These are phyloP conservation scores for Petunia hybrid DNA, from an alignment of 305 asterid genomes.

Conservation along the genomic window DNA sequence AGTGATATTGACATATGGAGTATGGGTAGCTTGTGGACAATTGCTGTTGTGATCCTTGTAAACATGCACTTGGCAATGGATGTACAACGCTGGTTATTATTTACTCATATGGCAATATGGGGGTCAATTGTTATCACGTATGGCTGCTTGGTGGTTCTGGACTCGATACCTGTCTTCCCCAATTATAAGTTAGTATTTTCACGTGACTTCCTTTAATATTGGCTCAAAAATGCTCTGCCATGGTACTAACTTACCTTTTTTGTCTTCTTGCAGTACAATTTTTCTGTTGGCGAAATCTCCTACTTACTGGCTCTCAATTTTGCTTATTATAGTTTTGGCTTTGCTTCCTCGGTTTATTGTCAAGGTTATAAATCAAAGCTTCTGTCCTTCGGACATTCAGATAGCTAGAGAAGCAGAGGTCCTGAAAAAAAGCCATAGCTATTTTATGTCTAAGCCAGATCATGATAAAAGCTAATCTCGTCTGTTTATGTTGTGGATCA, in stretches of 20 bases:
- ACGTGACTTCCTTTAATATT: slow-evolving; percentile 2
- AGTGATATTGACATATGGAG: slow-evolving; percentile 96
- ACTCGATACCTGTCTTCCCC: slow-evolving; percentile 73
- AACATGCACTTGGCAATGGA: slow-evolving; percentile 98
- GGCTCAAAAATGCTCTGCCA: slow-evolving; percentile 11
- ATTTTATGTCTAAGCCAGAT: slow-evolving; percentile 53
- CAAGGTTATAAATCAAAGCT: slow-evolving; percentile 71
- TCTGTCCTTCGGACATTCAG: slow-evolving; percentile 92
- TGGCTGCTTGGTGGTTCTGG: slow-evolving; percentile 87
- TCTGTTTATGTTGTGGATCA: slow-evolving; percentile 38
- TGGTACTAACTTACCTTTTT: slow-evolving; percentile 23
- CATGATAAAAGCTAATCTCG: slow-evolving; percentile 55
- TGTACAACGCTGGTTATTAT: slow-evolving; percentile 75
- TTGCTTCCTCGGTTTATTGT: slow-evolving; percentile 88
- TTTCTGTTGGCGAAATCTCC: slow-evolving; percentile 77
- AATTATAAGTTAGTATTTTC: slow-evolving; percentile 81
- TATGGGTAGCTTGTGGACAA: slow-evolving; percentile 97
- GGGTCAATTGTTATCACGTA: slow-evolving; percentile 85
- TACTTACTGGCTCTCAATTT: slow-evolving; percentile 85
- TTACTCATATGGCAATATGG: slow-evolving; percentile 88
- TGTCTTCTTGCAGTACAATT: slow-evolving; percentile 75
- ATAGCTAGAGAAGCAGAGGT: slow-evolving; percentile 95
- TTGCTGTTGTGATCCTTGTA: slow-evolving; percentile 86
- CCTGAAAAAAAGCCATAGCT: slow-evolving; percentile 55
- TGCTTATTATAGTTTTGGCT: slow-evolving; percentile 75